These are phyloP conservation scores for Trichoderma asperellum DNA, from an alignment of 2,329 filamentous ascomycete genomes.

Conservation along the genomic window DNA sequence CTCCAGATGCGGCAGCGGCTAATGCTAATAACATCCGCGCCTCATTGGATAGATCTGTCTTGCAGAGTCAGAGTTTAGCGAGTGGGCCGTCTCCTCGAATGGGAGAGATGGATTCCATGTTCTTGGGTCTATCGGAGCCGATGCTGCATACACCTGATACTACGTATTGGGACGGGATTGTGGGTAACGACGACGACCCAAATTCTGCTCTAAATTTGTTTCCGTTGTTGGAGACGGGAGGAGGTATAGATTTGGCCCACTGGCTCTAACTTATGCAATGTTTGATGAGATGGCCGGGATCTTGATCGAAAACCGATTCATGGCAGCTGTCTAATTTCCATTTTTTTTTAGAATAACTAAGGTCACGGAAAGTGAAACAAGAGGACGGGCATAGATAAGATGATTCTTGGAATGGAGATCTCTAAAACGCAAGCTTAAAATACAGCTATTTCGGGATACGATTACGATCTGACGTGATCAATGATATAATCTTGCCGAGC, in stretches of 20 bases:
- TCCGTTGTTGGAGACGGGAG: slow-evolving; percentile 54
- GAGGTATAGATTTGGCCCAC: slow-evolving; percentile 56
- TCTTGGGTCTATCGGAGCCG: slow-evolving; percentile 45
- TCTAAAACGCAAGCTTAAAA: background rate
- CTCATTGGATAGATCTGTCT: slow-evolving; percentile 36
- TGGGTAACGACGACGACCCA: slow-evolving; percentile 48
- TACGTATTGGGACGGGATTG: slow-evolving; percentile 44
- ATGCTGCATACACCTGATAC: slow-evolving; percentile 49
- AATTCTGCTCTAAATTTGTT: slow-evolving; percentile 55
- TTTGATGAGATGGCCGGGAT: background rate
- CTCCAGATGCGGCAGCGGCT: slow-evolving; percentile 29
- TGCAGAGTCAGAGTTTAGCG: slow-evolving; percentile 34
- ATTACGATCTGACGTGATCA: background rate
- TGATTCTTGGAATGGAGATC: background rate
- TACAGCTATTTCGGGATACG: background rate
- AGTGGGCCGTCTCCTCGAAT: slow-evolving; percentile 40
- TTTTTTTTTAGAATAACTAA: background rate
- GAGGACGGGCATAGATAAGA: background rate
- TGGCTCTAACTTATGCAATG: slow-evolving; percentile 37
- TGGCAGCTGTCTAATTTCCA: background rate
- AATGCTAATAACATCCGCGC: slow-evolving; percentile 32
- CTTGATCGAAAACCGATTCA: background rate
- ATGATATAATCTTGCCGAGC: background rate
- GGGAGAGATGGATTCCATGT: slow-evolving; percentile 45
- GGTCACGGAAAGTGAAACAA: background rate